A percentile compares a stretch with the other conserved stretches of the same genome.
These are phyloP conservation scores for Polygonum aviculare DNA, from an alignment of 148 eudicot species.

Conservation along the genomic window DNA sequence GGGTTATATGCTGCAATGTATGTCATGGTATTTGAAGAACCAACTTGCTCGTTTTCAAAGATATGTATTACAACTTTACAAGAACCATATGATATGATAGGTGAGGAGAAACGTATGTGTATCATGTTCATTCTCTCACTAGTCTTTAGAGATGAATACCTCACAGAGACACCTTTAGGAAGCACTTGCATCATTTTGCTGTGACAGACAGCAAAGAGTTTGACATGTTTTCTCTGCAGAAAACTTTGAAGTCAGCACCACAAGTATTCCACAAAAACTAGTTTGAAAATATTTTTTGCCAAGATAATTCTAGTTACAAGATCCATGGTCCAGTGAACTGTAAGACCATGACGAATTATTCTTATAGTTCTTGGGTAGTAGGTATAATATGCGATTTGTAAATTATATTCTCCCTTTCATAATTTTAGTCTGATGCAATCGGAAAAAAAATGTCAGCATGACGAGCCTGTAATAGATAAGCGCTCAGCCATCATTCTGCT, in stretches of 20 bases:
- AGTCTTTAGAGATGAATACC: conserved; percentile 29
- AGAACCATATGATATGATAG: not conserved
- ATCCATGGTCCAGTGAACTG: not conserved
- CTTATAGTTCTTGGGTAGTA: not conserved
- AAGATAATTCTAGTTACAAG: not conserved
- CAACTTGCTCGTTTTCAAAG: no score
- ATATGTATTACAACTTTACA: no score
- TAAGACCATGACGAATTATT: not conserved
- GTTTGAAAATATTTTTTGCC: not conserved
- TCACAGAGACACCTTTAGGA: conserved; percentile 45
- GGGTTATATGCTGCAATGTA: not conserved
- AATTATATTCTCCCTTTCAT: not conserved
- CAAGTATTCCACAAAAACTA: not conserved
- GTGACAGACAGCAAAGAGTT: conserved; percentile 60
- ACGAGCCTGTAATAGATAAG: not conserved
- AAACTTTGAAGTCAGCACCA: not conserved
- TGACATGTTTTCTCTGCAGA: conserved; percentile 58
- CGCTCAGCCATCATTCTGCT: not conserved
- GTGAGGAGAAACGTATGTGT: not conserved
- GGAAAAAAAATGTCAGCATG: not conserved
- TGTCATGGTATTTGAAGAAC: not conserved
- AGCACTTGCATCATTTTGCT: conserved; percentile 70
- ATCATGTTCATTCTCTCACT: not conserved
- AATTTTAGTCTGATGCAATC: not conserved
- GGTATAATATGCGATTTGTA: not conserved